Base-by-base conservation (phyloP, 75 land plant genomes). In the Pinus taeda region DNA sequence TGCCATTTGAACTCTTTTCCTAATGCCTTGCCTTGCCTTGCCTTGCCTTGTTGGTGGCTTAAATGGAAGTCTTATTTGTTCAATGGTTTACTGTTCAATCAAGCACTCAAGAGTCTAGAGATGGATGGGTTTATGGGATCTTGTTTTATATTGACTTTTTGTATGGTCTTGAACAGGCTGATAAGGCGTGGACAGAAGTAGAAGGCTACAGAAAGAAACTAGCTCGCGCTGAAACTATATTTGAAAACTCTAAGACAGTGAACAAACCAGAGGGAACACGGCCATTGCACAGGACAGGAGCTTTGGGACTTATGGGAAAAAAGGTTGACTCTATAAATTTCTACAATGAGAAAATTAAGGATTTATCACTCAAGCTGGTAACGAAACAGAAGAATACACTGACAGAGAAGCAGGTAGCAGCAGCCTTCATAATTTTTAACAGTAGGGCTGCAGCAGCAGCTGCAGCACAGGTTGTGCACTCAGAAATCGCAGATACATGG, bases 401-500 rank as follows among this genome's bases (percentile, higher is more conserved):
- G 56, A 65, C 79, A 36, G 90, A 91, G 17, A 89, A 88, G 75
- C 95, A 92, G 75, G 71, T 57, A 63, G 61, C 69, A 39, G 77
- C 97, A 4, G 97, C 99, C 13, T 59, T 96, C 11, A 87, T 90
- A 13, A 86, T 96, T 80, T 94, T 96, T 79, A 94, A 83, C 70
- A 83, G 59, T 57, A 79, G 92, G 76, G 78, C 81, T 29, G 83
- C 93, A 73, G 97, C 99, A 36, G 83, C 91, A 3, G 83, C 86
- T 69, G 95, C 98, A 55, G 72, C 89, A 26, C 98, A 95, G 83
- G 86, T 77, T 17, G 73, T 96, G 17, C 94, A 93, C 70, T 77
- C 88, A 4, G 89, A 78, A n/a, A 76, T 79, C 69, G 84, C 87
- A 15, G 86, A 90, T 65, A 67, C 73, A n/a, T 96, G 99, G 99